phyloP scores from a whole-genome alignment of 306 rosid genomes.

The Ormosia emarginata region DNA sequence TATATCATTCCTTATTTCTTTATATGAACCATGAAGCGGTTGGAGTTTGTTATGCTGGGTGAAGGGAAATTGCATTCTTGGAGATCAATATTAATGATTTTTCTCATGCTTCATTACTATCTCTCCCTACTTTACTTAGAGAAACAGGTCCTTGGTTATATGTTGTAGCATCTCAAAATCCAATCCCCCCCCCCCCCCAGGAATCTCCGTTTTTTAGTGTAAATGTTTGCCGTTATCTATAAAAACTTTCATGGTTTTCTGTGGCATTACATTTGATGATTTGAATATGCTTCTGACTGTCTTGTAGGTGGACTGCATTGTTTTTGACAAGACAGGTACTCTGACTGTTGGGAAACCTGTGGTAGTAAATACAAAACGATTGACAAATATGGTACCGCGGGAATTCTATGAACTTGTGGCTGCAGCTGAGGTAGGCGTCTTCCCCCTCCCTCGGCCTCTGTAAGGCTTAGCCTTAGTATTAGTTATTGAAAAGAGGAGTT shows the following conservation, averaged over 20 bases:
- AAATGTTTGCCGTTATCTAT: neutral
- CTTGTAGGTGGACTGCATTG: conserved; percentile 79
- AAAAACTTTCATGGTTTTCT: neutral
- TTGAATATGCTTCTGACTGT: conserved; percentile 7
- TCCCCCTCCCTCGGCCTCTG: neutral
- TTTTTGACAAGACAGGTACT: conserved; percentile 92
- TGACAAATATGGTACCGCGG: conserved; percentile 37
- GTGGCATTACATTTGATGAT: neutral
- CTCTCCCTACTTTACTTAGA: neutral
- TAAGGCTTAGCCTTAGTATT: neutral
- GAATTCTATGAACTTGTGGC: conserved; percentile 82
- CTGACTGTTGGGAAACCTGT: conserved; percentile 83
- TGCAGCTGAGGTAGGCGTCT: conserved; percentile 68
- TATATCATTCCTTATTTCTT: neutral
- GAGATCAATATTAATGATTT: neutral
- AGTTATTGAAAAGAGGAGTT: neutral
- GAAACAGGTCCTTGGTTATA: neutral
- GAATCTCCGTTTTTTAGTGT: neutral
- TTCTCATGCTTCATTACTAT: neutral
- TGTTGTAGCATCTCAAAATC: neutral
- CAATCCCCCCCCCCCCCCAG: neutral
- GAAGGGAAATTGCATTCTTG: neutral
- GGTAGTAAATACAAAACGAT: conserved; percentile 53
- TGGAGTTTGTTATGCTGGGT: neutral
- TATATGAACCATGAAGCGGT: neutral